Conservation (phyloP, 768 basidiomycete species). For the Termitomyces sp. region DNA sequence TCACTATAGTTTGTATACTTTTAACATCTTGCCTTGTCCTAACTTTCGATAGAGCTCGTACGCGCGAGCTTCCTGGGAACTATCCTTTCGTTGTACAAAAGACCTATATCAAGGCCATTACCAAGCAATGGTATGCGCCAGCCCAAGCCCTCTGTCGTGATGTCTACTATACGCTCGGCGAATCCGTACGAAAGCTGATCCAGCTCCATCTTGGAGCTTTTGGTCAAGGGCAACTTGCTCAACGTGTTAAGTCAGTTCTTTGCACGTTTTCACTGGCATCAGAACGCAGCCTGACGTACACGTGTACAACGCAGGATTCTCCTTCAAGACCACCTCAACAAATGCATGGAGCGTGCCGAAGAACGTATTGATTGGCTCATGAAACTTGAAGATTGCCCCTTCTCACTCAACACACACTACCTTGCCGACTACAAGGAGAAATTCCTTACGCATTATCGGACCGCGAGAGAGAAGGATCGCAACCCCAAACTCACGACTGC, state of each 20-base stretch:
- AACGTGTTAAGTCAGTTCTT: constrained; percentile 35
- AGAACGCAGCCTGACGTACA: background rate
- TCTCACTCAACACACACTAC: constrained; percentile 47
- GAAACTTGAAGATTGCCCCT: constrained; percentile 38
- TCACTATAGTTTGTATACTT: background rate
- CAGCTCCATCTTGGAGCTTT: constrained; percentile 45
- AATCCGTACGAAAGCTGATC: constrained; percentile 40
- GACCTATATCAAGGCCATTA: constrained; percentile 41
- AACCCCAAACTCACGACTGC: constrained; percentile 20
- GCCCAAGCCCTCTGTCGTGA: constrained; percentile 39
- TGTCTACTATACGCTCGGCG: constrained; percentile 31
- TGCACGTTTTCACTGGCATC: background rate
- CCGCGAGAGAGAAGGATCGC: constrained; percentile 29
- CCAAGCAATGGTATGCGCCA: constrained; percentile 46
- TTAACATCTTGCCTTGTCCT: background rate
- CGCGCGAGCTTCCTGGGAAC: constrained; percentile 65
- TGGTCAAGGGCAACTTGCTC: constrained; percentile 49
- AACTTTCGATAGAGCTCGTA: constrained; percentile 46
- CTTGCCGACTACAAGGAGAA: constrained; percentile 42
- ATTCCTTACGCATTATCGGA: constrained; percentile 47
- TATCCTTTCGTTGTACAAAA: constrained; percentile 62
- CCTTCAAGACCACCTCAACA: constrained; percentile 46
- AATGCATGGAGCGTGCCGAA: constrained; percentile 34
- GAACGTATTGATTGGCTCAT: constrained; percentile 43
- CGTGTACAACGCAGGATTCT: constrained; percentile 33